A percentile compares a stretch with the other conserved stretches of the same genome.
These are phyloP conservation scores for Delitschia confertaspora DNA, from an alignment of 495 filamentous ascomycete genomes.

Conservation along the genomic window DNA sequence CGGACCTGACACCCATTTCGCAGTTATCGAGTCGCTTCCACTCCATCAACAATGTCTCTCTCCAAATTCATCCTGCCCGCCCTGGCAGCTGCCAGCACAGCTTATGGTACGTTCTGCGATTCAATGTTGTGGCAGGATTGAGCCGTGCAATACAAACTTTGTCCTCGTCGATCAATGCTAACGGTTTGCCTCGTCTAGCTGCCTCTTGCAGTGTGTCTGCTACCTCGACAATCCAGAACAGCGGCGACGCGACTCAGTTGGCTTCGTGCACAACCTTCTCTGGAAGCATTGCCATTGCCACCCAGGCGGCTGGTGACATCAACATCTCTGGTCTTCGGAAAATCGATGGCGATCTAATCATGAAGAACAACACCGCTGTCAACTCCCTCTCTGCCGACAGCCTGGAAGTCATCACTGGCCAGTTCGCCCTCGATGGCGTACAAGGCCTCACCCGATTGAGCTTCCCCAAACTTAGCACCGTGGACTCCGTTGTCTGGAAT, in stretches of 20 bases:
- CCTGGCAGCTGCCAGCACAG: constrained; percentile 56
- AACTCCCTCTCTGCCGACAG: constrained; percentile 44
- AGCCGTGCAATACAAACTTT: background rate
- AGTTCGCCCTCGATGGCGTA: constrained; percentile 56
- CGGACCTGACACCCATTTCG: constrained; percentile 7
- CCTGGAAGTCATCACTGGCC: constrained; percentile 47
- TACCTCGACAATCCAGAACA: constrained; percentile 52
- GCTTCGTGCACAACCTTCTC: constrained; percentile 56
- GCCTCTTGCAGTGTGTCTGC: constrained; percentile 41
- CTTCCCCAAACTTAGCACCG: constrained; percentile 52
- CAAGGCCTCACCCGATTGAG: constrained; percentile 54
- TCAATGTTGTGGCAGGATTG: background rate
- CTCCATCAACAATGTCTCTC: constrained; percentile 54
- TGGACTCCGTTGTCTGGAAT: constrained; percentile 58
- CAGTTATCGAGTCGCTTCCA: constrained; percentile 21
- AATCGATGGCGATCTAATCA: constrained; percentile 61
- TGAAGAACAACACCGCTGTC: constrained; percentile 50
- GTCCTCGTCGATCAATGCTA: background rate
- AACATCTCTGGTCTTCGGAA: constrained; percentile 47
- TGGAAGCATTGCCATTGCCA: constrained; percentile 60
- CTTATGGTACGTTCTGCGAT: constrained; percentile 50
- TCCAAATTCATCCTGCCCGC: constrained; percentile 64
- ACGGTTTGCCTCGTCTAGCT: constrained; percentile 18
- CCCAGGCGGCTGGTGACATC: constrained; percentile 43
- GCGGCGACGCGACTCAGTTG: constrained; percentile 63